These are phyloP conservation scores for Boletales sp. DNA, from an alignment of 768 basidiomycete species.

Conservation along the genomic window DNA sequence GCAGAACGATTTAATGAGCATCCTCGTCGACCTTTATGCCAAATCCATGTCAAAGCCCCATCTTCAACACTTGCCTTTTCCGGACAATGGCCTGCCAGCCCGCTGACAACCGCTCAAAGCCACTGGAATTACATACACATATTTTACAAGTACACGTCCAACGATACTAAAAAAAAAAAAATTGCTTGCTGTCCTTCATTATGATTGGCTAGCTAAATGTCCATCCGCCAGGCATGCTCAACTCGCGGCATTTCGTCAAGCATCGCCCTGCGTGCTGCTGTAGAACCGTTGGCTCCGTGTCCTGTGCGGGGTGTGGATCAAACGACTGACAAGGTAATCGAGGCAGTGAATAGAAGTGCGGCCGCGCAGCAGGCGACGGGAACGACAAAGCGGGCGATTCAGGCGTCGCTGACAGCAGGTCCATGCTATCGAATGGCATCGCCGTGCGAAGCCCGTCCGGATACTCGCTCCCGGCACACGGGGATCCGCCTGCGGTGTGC, in stretches of 20 bases:
- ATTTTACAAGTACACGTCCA: constrained; percentile 19
- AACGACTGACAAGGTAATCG: constrained; percentile 19
- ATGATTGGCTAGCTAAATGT: constrained; percentile 19
- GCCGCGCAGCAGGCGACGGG: constrained; percentile 16
- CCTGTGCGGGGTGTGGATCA: constrained; percentile 15
- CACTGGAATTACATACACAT: constrained; percentile 5
- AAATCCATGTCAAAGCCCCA: constrained; percentile 29
- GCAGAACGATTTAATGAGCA: constrained; percentile 9
- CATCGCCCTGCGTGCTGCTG: constrained; percentile 12
- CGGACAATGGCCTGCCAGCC: constrained; percentile 23
- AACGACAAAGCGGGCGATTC: constrained; percentile 6
- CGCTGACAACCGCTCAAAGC: constrained; percentile 18
- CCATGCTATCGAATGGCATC: constrained; percentile 24
- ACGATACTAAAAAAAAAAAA: constrained; percentile 12
- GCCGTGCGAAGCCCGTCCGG: constrained; percentile 17
- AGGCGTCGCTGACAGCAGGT: constrained; percentile 11
- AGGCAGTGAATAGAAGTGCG: constrained; percentile 23
- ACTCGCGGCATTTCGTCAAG: constrained; percentile 23
- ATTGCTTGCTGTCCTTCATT: constrained; percentile 1
- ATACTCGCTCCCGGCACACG: constrained; percentile 21
- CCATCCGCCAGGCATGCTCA: constrained; percentile 43
- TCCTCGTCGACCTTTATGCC: constrained; percentile 20
- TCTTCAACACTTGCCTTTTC: constrained; percentile 34
- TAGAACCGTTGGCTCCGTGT: constrained; percentile 8
- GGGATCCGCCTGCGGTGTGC: constrained; percentile 34